These are phyloP conservation scores for Ganoderma multipileum DNA, from an alignment of 1,284 basidiomycete species.

Conservation along the genomic window DNA sequence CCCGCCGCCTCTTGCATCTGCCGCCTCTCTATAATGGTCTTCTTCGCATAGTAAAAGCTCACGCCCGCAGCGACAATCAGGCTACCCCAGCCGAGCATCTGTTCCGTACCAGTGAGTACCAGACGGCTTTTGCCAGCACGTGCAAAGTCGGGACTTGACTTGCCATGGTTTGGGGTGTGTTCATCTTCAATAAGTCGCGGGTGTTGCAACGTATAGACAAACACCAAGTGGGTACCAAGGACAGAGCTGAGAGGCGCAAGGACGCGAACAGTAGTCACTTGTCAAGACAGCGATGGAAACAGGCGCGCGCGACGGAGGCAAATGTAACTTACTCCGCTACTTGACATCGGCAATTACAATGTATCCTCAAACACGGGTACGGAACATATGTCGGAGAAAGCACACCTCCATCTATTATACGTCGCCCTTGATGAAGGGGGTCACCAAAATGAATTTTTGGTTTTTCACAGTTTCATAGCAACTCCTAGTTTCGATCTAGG, in stretches of 20 bases:
- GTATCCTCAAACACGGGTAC: too few relatives aligned
- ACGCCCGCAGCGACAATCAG: slow-evolving; percentile 52
- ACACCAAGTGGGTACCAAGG: not conserved
- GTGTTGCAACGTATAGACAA: not conserved
- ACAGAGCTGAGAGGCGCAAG: not conserved
- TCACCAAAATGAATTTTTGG: not conserved
- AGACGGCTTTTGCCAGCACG: not conserved
- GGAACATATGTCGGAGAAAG: too few relatives aligned
- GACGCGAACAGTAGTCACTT: not conserved
- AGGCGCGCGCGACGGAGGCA: not conserved
- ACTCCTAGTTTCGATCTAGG: slow-evolving; percentile 36
- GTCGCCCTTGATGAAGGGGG: too few relatives aligned
- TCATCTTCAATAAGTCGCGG: slow-evolving; percentile 25
- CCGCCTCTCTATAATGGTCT: slow-evolving; percentile 49
- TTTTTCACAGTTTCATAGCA: too few relatives aligned
- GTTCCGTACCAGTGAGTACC: not conserved
- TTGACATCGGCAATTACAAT: too few relatives aligned
- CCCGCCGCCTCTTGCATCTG: slow-evolving; percentile 41
- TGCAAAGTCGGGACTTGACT: slow-evolving; percentile 19
- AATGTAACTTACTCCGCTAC: too few relatives aligned
- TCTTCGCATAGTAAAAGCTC: slow-evolving; percentile 54
- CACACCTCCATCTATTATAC: too few relatives aligned
- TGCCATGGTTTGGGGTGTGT: slow-evolving; percentile 43
- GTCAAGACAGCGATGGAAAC: not conserved
- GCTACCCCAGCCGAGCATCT: slow-evolving; percentile 47